phyloP scores from a whole-genome alignment of 345 rosid species.

The Pelargonium nanum region DNA sequence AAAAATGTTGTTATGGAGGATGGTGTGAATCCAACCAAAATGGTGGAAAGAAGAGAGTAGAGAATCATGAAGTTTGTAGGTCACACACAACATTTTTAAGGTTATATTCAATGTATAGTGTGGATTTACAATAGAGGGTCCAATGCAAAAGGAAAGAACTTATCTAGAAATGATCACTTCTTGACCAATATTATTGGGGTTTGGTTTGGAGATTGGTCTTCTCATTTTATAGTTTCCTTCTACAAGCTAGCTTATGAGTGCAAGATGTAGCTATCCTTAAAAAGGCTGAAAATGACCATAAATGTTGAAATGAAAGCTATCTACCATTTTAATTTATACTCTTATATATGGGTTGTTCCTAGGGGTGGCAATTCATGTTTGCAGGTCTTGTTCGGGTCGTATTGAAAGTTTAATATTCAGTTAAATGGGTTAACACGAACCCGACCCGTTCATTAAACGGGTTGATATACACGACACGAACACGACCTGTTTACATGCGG shows the following conservation, averaged over 20 bases:
- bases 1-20: not conserved
- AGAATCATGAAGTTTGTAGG: not conserved
- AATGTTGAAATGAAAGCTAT: not conserved
- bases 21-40: not conserved
- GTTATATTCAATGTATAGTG: not conserved
- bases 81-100: not conserved
- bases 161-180: not conserved
- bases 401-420: too few relatives aligned
- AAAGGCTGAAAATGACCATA: not conserved
- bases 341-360: too few relatives aligned
- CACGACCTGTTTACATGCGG: too few relatives aligned
- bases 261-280: not conserved
- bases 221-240: not conserved
- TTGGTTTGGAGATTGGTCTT: too few relatives aligned
- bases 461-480: too few relatives aligned
- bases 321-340: too few relatives aligned
- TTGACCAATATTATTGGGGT: not conserved
- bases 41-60: not conserved
- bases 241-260: not conserved
- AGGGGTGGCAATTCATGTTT: too few relatives aligned
- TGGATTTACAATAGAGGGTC: not conserved
- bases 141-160: not conserved
- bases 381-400: too few relatives aligned
- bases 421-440: too few relatives aligned
- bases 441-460: too few relatives aligned